phyloP scores from a whole-genome alignment of 495 filamentous ascomycete species.

The Trichocladium uniseriatum region DNA sequence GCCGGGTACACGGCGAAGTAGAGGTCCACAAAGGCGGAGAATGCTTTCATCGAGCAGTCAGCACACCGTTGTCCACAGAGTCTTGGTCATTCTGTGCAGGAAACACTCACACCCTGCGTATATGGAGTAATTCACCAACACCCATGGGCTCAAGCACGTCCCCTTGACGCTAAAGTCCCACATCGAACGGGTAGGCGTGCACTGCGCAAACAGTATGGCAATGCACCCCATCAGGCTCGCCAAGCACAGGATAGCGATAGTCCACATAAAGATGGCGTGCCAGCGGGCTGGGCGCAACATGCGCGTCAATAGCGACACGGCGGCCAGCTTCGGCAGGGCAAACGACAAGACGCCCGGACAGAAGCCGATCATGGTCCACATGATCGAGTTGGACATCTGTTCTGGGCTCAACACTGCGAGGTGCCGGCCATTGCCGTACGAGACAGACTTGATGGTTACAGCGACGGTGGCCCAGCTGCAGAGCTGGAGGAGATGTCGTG shows the following conservation, averaged over 20 bases:
- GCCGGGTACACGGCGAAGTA: slow-evolving; percentile 42
- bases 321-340: slow-evolving; percentile 36
- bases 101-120: slow-evolving; percentile 31
- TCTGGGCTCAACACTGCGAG: slow-evolving; percentile 16
- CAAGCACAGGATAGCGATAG: slow-evolving; percentile 20
- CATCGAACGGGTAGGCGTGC: slow-evolving; percentile 31
- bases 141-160: slow-evolving; percentile 24
- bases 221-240: slow-evolving; percentile 25
- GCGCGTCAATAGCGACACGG: slow-evolving; percentile 31
- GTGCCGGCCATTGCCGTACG: slow-evolving; percentile 22
- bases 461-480: slow-evolving; percentile 4
- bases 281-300: slow-evolving; percentile 27
- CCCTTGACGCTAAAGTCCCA: slow-evolving; percentile 31
- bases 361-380: slow-evolving; percentile 32
- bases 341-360: slow-evolving; percentile 34
- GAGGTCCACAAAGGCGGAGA: slow-evolving; percentile 38
- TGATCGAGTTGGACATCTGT: slow-evolving; percentile 20
- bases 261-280: slow-evolving; percentile 30
- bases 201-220: slow-evolving; percentile 35
- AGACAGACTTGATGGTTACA: slow-evolving; percentile 5
- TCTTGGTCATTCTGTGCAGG: no score
- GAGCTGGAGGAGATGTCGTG: no score
- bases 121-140: slow-evolving; percentile 36
- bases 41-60: slow-evolving; percentile 18
- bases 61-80: no score